phyloP scores from a whole-genome alignment of 2,329 filamentous ascomycete species.

The Epichloe scottii region DNA sequence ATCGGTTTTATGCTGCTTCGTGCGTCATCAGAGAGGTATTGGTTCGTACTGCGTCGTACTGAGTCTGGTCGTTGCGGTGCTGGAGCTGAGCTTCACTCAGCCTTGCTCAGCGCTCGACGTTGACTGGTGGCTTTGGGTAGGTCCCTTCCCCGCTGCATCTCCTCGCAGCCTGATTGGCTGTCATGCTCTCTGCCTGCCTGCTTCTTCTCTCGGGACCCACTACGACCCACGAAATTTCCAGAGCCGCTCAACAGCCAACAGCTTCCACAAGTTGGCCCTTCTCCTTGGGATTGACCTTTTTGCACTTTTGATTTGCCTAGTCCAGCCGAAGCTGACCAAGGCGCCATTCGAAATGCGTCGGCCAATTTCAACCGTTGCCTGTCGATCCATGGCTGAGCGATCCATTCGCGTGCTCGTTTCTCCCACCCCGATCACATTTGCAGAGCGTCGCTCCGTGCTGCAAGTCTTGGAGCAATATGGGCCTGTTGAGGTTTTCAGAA shows the following conservation, averaged over 20 bases:
- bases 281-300: not conserved
- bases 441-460: slow-evolving; percentile 42
- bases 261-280: too few species aligned
- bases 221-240: not conserved
- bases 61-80: not conserved
- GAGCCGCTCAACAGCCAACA: not conserved
- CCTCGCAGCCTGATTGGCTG: not conserved
- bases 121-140: not conserved
- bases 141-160: not conserved
- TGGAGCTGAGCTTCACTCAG: not conserved
- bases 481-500: slow-evolving; percentile 39
- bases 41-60: not conserved
- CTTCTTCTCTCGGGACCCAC: not conserved
- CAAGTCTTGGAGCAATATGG: slow-evolving; percentile 37
- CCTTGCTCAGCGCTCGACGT: not conserved
- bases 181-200: not conserved
- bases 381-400: slow-evolving; percentile 16
- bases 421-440: slow-evolving; percentile 38
- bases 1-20: not conserved
- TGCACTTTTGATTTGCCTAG: not conserved
- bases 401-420: slow-evolving; percentile 38
- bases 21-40: not conserved
- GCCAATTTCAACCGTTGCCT: slow-evolving; percentile 2
- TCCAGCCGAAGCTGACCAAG: not conserved
- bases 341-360: slow-evolving; percentile 6